Conservation (phyloP, 306 rosid species). For the Inga laurina region DNA sequence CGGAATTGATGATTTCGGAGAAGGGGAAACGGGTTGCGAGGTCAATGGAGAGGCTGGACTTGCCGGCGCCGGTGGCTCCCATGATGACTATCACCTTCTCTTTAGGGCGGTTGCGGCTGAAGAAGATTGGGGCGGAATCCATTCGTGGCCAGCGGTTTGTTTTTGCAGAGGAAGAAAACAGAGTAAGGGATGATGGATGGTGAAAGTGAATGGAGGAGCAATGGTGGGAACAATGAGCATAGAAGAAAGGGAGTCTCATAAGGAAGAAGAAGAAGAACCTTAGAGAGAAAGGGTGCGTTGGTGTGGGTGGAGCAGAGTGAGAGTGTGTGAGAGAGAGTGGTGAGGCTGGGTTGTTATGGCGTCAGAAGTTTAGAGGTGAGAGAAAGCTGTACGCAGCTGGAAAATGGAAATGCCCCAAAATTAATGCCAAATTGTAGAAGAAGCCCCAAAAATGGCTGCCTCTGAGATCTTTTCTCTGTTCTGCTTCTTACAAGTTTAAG, state of each 20-base stretch:
- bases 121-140: constrained; percentile 29
- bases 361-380: not conserved
- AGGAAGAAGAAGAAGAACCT: not conserved
- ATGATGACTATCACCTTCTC: constrained; percentile 73
- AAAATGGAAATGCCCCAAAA: not conserved
- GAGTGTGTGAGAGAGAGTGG: not conserved
- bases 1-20: constrained; percentile 79
- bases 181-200: not conserved
- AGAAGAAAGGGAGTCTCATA: constrained; percentile 42
- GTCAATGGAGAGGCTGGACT: constrained; percentile 84
- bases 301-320: not conserved
- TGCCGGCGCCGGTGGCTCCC: constrained; percentile 92
- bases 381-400: not conserved
- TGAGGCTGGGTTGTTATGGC: not conserved
- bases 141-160: constrained; percentile 42
- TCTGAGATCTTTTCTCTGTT: not conserved
- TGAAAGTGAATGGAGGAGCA: not conserved
- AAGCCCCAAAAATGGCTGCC: not conserved
- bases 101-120: constrained; percentile 35
- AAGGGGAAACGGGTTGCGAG: constrained; percentile 65
- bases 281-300: constrained; percentile 6
- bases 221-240: constrained; percentile 30
- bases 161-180: not conserved
- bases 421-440: not conserved
- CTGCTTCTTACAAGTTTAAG: no score